Evolutionary conservation across 305 asterid genomes (phyloP), one percentile per base, ranked within the genome.

Genomic region (Euphrasia arctica): DNA sequence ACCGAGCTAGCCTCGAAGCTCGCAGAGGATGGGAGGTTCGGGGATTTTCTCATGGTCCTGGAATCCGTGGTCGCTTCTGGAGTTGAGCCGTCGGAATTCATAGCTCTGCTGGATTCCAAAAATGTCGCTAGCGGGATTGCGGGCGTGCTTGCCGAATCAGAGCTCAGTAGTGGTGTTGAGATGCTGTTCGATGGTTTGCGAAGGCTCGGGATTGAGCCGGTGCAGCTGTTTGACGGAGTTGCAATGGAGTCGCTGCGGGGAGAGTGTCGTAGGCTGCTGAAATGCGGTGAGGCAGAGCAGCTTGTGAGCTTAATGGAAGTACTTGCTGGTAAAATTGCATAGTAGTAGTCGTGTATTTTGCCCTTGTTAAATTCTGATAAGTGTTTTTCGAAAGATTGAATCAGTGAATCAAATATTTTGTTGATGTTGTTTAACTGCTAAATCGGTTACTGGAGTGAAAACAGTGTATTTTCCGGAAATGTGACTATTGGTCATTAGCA

Each of bases 1-100:
- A 81, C 96, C 25, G 82, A 85, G 56, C 72, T 89, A 25, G 95
- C 96, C 13, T 85, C 96, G 4, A 86, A 85, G 77, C 85, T 87
- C 63, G 91, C 90, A 0, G 80, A 77, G 58, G 87, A 82, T 9
- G 98, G 97, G 58, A 81, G 82, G 78, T 85, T 92, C 61, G 71
- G 67, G 31, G 97, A 87, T 39, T 92, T 86, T 29, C 59, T 92
- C 54, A 84, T 80, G 93, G 74, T 92, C 42, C 78, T 78, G 15
- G 97, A 92, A 67, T 81, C 74, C 68, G 72, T 74, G 65, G 80
- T 80, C 34, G 86, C 76, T 63, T 77, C 97, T 4, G 91, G 91
- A 31, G 77, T 74, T 41, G 74, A 80, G 39, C 79, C 83, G 9
- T 75, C 67, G 65, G 82, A 80, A 2, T 82, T 89, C 18, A 11